Percentiles rank a stretch among this genome's conserved stretches.
These are phyloP conservation scores for Tylopilus cervinicoccineus DNA, from an alignment of 768 basidiomycete species.

Conservation along the genomic window DNA sequence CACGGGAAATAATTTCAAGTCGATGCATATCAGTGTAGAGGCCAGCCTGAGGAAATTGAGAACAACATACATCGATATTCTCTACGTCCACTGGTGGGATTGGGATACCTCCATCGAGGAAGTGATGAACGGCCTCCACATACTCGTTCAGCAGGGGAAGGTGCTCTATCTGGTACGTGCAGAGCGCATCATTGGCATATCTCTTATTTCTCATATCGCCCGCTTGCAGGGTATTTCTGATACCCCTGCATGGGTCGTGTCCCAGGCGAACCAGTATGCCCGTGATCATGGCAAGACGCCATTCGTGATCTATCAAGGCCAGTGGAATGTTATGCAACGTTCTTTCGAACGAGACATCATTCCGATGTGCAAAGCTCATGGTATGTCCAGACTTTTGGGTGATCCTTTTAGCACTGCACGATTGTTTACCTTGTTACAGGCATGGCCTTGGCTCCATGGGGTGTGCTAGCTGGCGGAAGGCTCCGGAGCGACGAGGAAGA, in stretches of 20 bases:
- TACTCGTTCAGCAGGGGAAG: constrained; percentile 40
- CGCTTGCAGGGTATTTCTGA: constrained; percentile 32
- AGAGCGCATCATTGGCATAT: neutral
- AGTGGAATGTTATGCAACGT: constrained; percentile 31
- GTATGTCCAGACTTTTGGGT: neutral
- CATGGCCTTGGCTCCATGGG: constrained; percentile 37
- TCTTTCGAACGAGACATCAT: constrained; percentile 45
- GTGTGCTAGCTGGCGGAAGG: constrained; percentile 33
- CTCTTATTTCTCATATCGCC: neutral
- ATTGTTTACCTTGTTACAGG: constrained; percentile 2
- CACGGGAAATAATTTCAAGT: constrained; percentile 37
- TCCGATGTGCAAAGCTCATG: constrained; percentile 29
- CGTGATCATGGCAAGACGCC: constrained; percentile 39
- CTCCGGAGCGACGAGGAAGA: constrained; percentile 33
- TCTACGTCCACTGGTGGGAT: constrained; percentile 56
- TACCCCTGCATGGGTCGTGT: constrained; percentile 39
- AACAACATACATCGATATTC: constrained; percentile 56
- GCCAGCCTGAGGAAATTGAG: constrained; percentile 46
- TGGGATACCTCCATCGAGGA: constrained; percentile 43
- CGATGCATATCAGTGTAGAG: constrained; percentile 31
- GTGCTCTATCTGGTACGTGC: constrained; percentile 38
- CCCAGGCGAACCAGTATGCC: constrained; percentile 41
- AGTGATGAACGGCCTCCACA: constrained; percentile 43
- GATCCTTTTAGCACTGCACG: neutral
- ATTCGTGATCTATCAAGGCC: constrained; percentile 44